Evolutionary conservation across 768 basidiomycete species (phyloP), one percentile per base, ranked within the genome.

Genomic region (Termitomyces sp.): DNA sequence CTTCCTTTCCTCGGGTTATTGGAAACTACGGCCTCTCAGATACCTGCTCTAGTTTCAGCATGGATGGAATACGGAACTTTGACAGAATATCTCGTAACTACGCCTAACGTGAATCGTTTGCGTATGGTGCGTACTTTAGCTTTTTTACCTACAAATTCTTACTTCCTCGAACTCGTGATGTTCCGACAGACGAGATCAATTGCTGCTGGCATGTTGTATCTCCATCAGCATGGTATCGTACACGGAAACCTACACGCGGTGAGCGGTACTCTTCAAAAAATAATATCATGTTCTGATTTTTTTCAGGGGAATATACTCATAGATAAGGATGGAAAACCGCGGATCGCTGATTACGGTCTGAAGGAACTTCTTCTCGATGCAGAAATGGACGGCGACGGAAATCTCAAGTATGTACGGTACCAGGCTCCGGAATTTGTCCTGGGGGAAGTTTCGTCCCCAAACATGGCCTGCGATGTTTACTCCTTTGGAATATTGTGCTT

Each of bases 261-360:
- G 39, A 47, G 22, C 22, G 15, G 2, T 42, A 20, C n/a, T 18
- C 22, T 15, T 9, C 5, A 15, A 36, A 22, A 18, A 6, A 10
- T 13, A 7, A 39, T 25, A 9, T 3, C 23, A 44, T 27, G 22
- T 36, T 16, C 12, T 12, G 20, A 5, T 2, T n/a, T 29, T 47
- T 27, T 49, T 40, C 38, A 56, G 56, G 42, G 13, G 3, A 57
- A 60, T 29, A 41, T 60, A 5, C 39, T 60, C 22, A 31, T 60
- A 10, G 48, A 54, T 22, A 36, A 50, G n/a, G 18, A 36, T 20
- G 49, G 53, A 18, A 18, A 6, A 13, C 16, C 59, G 15, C 20
- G 45, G 10, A 9, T 60, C 10, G 31, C 56, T 11, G 56, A 60
- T 36, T 60, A 57, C 32, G 56, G 59, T 3, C 7, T 59, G 27